Evolutionary conservation across 2,329 filamentous ascomycete genomes (phyloP).

Genomic region (Zelopaecilomyces penicillatus): DNA sequence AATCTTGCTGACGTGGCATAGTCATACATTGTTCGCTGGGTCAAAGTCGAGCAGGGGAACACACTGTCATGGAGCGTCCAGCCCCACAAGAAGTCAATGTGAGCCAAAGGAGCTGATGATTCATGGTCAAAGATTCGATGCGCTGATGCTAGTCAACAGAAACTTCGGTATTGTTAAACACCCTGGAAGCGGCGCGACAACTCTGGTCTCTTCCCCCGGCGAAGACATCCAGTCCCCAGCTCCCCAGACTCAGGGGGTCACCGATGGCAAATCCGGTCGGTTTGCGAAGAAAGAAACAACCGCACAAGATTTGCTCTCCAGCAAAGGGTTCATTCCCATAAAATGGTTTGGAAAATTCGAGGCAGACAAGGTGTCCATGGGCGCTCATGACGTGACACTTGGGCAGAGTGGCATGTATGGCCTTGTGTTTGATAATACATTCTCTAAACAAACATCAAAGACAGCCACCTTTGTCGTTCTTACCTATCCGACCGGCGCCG

Average conservation of each 20-base stretch:
- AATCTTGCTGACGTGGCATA: conserved; percentile 32
- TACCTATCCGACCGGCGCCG: conserved; percentile 78
- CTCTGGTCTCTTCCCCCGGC: conserved; percentile 32
- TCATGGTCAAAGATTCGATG: no score
- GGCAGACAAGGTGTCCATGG: conserved; percentile 89
- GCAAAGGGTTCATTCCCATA: conserved; percentile 60
- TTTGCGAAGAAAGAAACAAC: conserved; percentile 51
- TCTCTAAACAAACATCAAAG: conserved; percentile 91
- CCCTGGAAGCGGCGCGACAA: conserved; percentile 60
- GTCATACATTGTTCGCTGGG: conserved; percentile 98
- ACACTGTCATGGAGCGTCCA: conserved; percentile 97
- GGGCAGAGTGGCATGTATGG: conserved; percentile 89
- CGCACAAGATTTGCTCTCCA: conserved; percentile 54
- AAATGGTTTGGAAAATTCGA: conserved; percentile 94
- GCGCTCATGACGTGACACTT: conserved; percentile 68
- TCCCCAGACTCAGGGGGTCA: conserved; percentile 34
- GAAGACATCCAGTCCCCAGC: conserved; percentile 38
- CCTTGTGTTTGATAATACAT: conserved; percentile 96
- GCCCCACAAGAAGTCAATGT: conserved; percentile 95
- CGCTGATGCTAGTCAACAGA: conserved; percentile 27
- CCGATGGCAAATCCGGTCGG: conserved; percentile 38
- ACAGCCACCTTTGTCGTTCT: conserved; percentile 90
- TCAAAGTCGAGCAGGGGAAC: conserved; percentile 79
- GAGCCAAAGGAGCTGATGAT: conserved; percentile 9
- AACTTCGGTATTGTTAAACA: conserved; percentile 99